Base-by-base conservation (phyloP, 768 basidiomycete genomes). In the Hericium erinaceus region DNA sequence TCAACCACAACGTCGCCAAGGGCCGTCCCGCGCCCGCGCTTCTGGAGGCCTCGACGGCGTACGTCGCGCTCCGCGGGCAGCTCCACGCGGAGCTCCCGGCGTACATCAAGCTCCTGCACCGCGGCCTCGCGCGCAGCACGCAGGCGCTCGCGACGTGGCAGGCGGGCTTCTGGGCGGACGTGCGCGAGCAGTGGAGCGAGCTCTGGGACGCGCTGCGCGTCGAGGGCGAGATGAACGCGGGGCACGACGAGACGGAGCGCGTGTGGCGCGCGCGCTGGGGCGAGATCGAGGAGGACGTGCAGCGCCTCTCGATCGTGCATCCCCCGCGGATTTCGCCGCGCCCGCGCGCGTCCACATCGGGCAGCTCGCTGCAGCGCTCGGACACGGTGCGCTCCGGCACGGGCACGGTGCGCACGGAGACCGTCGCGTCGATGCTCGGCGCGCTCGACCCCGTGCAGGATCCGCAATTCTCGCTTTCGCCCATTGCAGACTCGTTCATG, bases 41-140 rank as follows among this genome's bases (percentile, higher is more conserved):
- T 11, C 74, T 89, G 20, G 82, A 85, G 22, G 87, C 88, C 6
- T 89, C 87, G 1, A 80, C 82, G 46, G 84, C 86, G 52, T 93
- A 91, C 67, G 74, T 89, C 20, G 89, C 88, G 0, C 76, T 93
- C 4, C 79, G 87, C 4, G 85, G 79, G 0, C 86, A 91, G 60
- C 77, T 93, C 6, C 78, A 78, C 0, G 73, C 77, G 0, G 91
- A 93, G 60, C 77, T 93, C 3, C 91, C 91, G 0, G 66, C 71
- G 1, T 85, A 87, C 64, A 69, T 90, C 16, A 61, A 59, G 5
- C 72, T 84, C 16, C 68, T 91, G 57, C 77, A 87, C 59, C 72
- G 70, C n/a, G 89, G 87, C 16, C 74, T 89, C 39, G 74, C 73
- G 0, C 67, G 74, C 4, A 75, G 78, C 54, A 74, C 89, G 0